phyloP scores from a whole-genome alignment of 1,284 basidiomycete species.

The Boletus sp. region DNA sequence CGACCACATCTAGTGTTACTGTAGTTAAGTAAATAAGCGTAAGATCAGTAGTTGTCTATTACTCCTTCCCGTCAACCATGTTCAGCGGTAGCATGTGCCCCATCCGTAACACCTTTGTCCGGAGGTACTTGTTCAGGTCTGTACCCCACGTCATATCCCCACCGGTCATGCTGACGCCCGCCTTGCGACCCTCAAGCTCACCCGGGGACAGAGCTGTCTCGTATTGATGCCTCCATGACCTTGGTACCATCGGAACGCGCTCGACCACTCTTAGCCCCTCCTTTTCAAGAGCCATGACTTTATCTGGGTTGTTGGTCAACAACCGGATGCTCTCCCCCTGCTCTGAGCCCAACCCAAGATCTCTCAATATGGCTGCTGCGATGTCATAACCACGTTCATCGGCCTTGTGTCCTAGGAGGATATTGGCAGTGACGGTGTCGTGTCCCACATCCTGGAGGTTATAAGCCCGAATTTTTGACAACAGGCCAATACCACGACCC shows the following conservation, averaged over 20 bases:
- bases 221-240: slow-evolving; percentile 64
- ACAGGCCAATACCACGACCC: slow-evolving; percentile 94
- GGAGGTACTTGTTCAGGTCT: slow-evolving; percentile 92
- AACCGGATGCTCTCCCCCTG: slow-evolving; percentile 67
- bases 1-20: too few species aligned
- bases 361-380: slow-evolving; percentile 85
- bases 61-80: slow-evolving; percentile 30
- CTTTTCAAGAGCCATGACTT: slow-evolving; percentile 81
- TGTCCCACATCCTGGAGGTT: slow-evolving; percentile 98
- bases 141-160: slow-evolving; percentile 76
- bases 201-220: slow-evolving; percentile 19
- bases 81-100: slow-evolving; percentile 83
- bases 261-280: slow-evolving; percentile 84
- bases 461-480: slow-evolving; percentile 97
- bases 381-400: slow-evolving; percentile 94
- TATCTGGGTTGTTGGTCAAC: slow-evolving; percentile 98
- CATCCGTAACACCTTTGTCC: slow-evolving; percentile 96
- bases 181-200: slow-evolving; percentile 43
- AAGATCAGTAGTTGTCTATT: not conserved
- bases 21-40: too few species aligned
- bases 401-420: slow-evolving; percentile 91
- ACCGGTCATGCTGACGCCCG: slow-evolving; percentile 83
- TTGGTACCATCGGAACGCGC: slow-evolving; percentile 91
- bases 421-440: slow-evolving; percentile 96
- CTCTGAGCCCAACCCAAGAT: slow-evolving; percentile 73